These are phyloP conservation scores for Septoria linicola DNA, from an alignment of 2,329 filamentous ascomycete genomes.

Conservation along the genomic window DNA sequence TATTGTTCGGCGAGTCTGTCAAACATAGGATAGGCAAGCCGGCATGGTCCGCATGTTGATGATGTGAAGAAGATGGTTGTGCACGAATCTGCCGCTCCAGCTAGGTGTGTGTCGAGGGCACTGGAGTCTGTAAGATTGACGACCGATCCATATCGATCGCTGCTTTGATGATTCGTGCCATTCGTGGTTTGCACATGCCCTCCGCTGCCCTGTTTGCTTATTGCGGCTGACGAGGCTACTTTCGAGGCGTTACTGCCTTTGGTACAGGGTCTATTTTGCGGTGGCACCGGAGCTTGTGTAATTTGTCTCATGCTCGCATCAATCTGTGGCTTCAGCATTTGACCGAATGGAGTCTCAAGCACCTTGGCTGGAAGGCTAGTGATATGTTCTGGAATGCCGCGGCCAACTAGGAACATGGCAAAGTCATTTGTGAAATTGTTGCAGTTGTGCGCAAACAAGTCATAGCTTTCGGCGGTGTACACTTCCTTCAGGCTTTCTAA, in stretches of 20 bases:
- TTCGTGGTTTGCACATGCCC: slow-evolving; percentile 5
- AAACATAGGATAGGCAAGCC: slow-evolving; percentile 75
- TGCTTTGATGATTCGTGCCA: slow-evolving; percentile 9
- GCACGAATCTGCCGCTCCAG: slow-evolving; percentile 62
- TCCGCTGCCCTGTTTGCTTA: too few species aligned
- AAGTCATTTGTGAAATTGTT: slow-evolving; percentile 98
- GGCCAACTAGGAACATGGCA: slow-evolving; percentile 82
- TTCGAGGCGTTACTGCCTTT: slow-evolving; percentile 7
- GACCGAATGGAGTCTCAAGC: slow-evolving; percentile 80
- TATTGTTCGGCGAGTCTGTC: slow-evolving; percentile 75
- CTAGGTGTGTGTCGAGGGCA: slow-evolving; percentile 62
- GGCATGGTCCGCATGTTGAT: slow-evolving; percentile 81
- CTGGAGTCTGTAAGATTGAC: slow-evolving; percentile 59
- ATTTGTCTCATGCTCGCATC: slow-evolving; percentile 63
- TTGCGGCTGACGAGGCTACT: neutral
- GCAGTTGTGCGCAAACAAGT: slow-evolving; percentile 87
- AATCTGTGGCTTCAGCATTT: slow-evolving; percentile 79
- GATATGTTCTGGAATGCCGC: slow-evolving; percentile 85
- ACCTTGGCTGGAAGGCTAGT: slow-evolving; percentile 80
- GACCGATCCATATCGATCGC: slow-evolving; percentile 51
- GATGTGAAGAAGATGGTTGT: slow-evolving; percentile 92
- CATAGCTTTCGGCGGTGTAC: slow-evolving; percentile 78
- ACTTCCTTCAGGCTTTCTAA: slow-evolving; percentile 77
- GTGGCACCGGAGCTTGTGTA: slow-evolving; percentile 57
- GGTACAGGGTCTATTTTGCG: slow-evolving; percentile 30